Evolutionary conservation across 2,329 filamentous ascomycete species (phyloP).

Genomic region (Gremmenia infestans): DNA sequence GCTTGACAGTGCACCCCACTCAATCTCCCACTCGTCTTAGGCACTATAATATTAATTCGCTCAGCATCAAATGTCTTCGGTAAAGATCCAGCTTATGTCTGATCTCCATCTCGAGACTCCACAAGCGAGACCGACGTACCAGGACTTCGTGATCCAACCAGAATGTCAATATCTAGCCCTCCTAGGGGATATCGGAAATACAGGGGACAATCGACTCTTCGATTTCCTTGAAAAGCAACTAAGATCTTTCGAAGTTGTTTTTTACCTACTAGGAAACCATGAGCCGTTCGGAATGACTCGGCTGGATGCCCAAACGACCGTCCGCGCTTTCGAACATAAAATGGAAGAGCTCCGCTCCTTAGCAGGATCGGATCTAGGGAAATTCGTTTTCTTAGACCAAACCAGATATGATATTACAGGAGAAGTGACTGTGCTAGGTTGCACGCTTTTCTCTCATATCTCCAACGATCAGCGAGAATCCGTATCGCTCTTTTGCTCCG

Average conservation of each 20-base stretch:
- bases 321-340: slow-evolving; percentile 4
- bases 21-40: too few relatives aligned
- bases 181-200: slow-evolving; percentile 8
- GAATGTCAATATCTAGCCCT: slow-evolving; percentile 9
- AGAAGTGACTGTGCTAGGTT: slow-evolving; percentile 39
- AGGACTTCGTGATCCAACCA: slow-evolving; percentile 11
- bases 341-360: slow-evolving; percentile 8
- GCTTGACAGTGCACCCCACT: too few relatives aligned
- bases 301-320: background rate
- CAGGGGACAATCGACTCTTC: slow-evolving; percentile 1
- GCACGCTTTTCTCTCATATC: slow-evolving; percentile 46
- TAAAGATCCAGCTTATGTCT: slow-evolving; percentile 13
- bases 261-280: slow-evolving; percentile 10
- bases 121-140: slow-evolving; percentile 7
- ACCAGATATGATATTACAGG: slow-evolving; percentile 35
- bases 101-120: slow-evolving; percentile 16
- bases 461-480: slow-evolving; percentile 31
- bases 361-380: slow-evolving; percentile 1
- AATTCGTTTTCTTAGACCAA: slow-evolving; percentile 38
- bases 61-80: background rate
- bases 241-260: slow-evolving; percentile 5
- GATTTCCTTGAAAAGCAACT: slow-evolving; percentile 5
- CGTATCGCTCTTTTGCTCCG: slow-evolving; percentile 5
- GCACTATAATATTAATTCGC: too few relatives aligned
- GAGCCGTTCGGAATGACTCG: slow-evolving; percentile 5